phyloP scores from a whole-genome alignment of 257 asterid species.

The Forsythia viridissima region DNA sequence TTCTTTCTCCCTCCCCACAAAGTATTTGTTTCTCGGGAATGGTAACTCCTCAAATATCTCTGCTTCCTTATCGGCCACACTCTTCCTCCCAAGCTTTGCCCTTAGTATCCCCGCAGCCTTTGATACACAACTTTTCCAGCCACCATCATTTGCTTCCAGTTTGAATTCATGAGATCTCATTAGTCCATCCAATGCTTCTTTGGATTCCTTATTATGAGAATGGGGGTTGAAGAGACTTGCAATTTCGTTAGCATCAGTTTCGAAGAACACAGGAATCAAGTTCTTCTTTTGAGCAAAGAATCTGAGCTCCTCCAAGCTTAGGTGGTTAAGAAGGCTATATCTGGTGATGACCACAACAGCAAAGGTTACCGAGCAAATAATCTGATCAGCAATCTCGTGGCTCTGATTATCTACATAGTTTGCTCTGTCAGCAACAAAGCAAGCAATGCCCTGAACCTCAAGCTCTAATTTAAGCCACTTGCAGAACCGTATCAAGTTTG shows the following conservation, averaged over 20 bases:
- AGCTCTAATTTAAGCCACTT: conserved; percentile 89
- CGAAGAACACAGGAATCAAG: conserved; percentile 75
- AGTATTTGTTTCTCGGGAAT: conserved; percentile 58
- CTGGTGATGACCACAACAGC: conserved; percentile 64
- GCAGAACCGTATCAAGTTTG: conserved; percentile 66
- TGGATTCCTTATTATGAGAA: conserved; percentile 55
- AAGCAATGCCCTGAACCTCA: conserved; percentile 85
- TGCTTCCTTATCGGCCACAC: conserved; percentile 50
- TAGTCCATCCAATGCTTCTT: conserved; percentile 68
- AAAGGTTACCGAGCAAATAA: conserved; percentile 70
- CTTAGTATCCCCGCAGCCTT: conserved; percentile 57
- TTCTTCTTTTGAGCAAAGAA: conserved; percentile 88
- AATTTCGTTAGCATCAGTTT: conserved; percentile 49
- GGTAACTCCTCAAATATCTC: conserved; percentile 64
- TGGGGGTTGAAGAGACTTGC: conserved; percentile 34
- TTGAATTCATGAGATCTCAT: conserved; percentile 52
- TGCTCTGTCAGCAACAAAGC: conserved; percentile 78
- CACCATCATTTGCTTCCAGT: conserved; percentile 63
- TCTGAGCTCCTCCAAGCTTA: conserved; percentile 71
- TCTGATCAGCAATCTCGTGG: conserved; percentile 81
- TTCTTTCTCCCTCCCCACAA: conserved; percentile 79
- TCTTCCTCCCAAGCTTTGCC: conserved; percentile 75
- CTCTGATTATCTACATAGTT: conserved; percentile 73
- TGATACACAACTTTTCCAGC: conserved; percentile 67
- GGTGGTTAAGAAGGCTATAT: conserved; percentile 53